These are phyloP conservation scores for Claviceps sp. DNA, from an alignment of 2,329 filamentous ascomycete species.

Conservation along the genomic window DNA sequence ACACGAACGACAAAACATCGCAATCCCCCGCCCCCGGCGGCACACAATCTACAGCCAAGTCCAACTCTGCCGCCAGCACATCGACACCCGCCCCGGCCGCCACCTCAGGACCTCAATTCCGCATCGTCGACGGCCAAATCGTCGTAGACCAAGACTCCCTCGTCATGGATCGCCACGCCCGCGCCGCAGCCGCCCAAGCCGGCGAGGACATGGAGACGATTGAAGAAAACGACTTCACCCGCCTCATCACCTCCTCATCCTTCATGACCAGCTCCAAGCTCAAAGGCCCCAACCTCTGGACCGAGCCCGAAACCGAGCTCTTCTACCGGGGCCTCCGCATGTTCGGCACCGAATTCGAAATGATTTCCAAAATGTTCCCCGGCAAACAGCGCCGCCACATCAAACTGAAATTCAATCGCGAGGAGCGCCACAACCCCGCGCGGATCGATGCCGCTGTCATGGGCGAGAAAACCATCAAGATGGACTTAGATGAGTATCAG, in stretches of 20 bases:
- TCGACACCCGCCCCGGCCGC: slow-evolving; percentile 10
- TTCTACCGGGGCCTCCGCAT: slow-evolving; percentile 65
- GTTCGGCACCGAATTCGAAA: slow-evolving; percentile 75
- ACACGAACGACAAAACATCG: slow-evolving; percentile 5
- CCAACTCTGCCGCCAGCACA: slow-evolving; percentile 5
- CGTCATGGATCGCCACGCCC: slow-evolving; percentile 54
- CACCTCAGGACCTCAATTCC: slow-evolving; percentile 38
- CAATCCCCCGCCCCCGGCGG: slow-evolving; percentile 7
- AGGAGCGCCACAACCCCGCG: slow-evolving; percentile 53
- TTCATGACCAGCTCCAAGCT: slow-evolving; percentile 50
- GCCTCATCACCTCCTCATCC: slow-evolving; percentile 53
- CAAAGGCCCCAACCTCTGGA: slow-evolving; percentile 55
- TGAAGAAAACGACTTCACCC: slow-evolving; percentile 69
- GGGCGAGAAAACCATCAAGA: slow-evolving; percentile 41
- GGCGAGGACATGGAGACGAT: slow-evolving; percentile 46
- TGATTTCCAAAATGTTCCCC: slow-evolving; percentile 65
- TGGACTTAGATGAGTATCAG: slow-evolving; percentile 49
- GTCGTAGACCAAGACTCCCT: slow-evolving; percentile 56
- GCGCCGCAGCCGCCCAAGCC: slow-evolving; percentile 35
- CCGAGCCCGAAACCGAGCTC: slow-evolving; percentile 52
- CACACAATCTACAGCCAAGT: slow-evolving; percentile 3
- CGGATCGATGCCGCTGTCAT: slow-evolving; percentile 52
- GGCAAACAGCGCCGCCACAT: slow-evolving; percentile 58
- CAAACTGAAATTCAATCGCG: slow-evolving; percentile 72
- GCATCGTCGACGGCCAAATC: slow-evolving; percentile 59